Percentiles rank a stretch among this genome's conserved stretches.
Evolutionary conservation across 2,329 filamentous ascomycete species (phyloP).

Genomic region (Madurella fahalii): DNA sequence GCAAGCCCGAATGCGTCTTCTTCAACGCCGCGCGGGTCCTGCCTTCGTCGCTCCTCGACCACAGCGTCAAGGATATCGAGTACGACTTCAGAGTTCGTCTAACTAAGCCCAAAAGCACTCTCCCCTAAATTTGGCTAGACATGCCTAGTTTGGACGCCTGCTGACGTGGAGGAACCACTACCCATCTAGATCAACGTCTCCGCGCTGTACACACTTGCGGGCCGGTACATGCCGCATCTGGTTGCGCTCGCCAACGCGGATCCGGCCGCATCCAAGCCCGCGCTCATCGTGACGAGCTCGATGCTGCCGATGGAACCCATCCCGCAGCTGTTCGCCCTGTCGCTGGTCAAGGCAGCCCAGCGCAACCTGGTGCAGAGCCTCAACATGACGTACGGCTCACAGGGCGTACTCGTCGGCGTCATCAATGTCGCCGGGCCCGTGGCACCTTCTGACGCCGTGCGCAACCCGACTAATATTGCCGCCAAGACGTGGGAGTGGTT

Average conservation of each 20-base stretch:
- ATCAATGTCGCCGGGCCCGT: constrained; percentile 44
- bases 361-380: constrained; percentile 45
- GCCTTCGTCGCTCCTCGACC: constrained; percentile 39
- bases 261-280: constrained; percentile 33
- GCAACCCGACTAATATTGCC: constrained; percentile 45
- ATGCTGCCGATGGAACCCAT: constrained; percentile 44
- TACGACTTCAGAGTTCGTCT: constrained; percentile 44
- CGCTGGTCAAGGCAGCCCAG: constrained; percentile 49
- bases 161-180: background rate
- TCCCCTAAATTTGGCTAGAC: background rate
- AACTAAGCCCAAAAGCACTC: no score
- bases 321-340: constrained; percentile 45
- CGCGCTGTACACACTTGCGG: constrained; percentile 43
- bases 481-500: constrained; percentile 42
- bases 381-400: constrained; percentile 33
- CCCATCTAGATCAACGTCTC: constrained; percentile 40
- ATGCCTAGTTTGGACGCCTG: no score
- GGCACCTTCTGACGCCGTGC: constrained; percentile 33
- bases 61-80: constrained; percentile 41
- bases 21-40: constrained; percentile 51
- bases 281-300: constrained; percentile 47
- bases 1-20: constrained; percentile 45
- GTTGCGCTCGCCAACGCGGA: constrained; percentile 32
- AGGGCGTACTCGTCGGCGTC: constrained; percentile 45
- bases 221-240: constrained; percentile 44